phyloP scores from a whole-genome alignment of 306 rosid genomes.

The Prunus kanzakura region DNA sequence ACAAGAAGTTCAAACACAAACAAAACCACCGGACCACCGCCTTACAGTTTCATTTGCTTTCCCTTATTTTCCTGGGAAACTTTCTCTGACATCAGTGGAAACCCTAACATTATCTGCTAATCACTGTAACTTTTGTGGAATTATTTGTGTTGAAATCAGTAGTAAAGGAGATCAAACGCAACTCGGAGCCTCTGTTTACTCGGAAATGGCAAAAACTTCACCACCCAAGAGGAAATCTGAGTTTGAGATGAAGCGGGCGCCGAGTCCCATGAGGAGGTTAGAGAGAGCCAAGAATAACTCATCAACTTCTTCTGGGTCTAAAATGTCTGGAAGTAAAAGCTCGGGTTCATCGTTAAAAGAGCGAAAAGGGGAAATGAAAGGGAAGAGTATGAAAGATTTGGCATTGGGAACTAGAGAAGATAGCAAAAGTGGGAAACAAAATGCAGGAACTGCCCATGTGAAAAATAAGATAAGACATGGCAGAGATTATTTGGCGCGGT shows the following conservation, averaged over 20 bases:
- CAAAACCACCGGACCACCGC: not conserved
- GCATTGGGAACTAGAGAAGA: constrained; percentile 37
- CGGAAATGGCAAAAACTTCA: constrained; percentile 21
- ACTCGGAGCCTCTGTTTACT: no score
- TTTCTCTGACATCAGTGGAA: not conserved
- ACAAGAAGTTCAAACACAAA: not conserved
- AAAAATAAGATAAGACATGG: constrained; percentile 33
- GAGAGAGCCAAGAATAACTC: constrained; percentile 38
- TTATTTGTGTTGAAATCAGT: no score
- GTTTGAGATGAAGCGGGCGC: constrained; percentile 34
- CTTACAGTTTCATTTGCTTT: not conserved
- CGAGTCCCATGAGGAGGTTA: constrained; percentile 55
- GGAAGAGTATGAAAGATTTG: constrained; percentile 45
- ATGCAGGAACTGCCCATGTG: constrained; percentile 20
- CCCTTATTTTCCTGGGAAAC: not conserved
- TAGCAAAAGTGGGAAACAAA: constrained; percentile 24
- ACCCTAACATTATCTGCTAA: not conserved
- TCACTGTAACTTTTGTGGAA: not conserved
- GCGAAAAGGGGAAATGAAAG: constrained; percentile 34
- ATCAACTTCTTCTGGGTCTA: constrained; percentile 40
- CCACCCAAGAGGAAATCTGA: constrained; percentile 31
- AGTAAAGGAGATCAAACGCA: no score
- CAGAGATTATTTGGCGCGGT: constrained; percentile 35
- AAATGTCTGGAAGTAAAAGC: constrained; percentile 30
- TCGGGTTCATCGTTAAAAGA: constrained; percentile 31